phyloP scores from a whole-genome alignment of 2,329 filamentous ascomycete genomes.

The Clonostachys byssicola region DNA sequence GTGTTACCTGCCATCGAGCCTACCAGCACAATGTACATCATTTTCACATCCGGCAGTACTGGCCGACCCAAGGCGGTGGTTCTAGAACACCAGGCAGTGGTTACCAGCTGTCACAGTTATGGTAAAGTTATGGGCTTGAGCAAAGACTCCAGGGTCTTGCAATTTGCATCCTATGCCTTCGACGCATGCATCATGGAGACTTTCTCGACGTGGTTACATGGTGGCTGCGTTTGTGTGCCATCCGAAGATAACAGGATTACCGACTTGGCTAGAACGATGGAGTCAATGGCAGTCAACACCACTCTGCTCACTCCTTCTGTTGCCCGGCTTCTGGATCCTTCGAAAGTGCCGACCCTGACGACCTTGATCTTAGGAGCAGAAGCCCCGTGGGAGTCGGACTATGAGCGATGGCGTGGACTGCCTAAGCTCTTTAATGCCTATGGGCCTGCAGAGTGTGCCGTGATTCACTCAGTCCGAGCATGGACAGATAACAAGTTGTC shows the following conservation, averaged over 20 bases:
- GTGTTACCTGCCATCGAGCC: background rate
- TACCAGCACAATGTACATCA: conserved; percentile 10
- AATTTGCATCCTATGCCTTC: conserved; percentile 1
- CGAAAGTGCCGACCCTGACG: background rate
- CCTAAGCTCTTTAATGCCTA: background rate
- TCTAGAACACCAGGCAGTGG: conserved; percentile 6
- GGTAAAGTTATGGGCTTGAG: background rate
- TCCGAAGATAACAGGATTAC: conserved; percentile 7
- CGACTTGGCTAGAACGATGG: conserved; percentile 6
- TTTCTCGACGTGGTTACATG: background rate
- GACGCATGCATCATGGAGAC: conserved; percentile 1
- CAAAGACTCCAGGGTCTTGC: background rate
- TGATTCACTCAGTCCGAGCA: conserved; percentile 10
- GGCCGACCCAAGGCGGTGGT: conserved; percentile 13
- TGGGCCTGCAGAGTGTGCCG: conserved; percentile 1
- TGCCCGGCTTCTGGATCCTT: conserved; percentile 1
- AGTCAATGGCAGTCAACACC: conserved; percentile 5
- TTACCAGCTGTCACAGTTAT: background rate
- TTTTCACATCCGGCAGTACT: conserved; percentile 8
- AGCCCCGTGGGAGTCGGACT: background rate
- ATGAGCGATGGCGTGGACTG: conserved; percentile 15
- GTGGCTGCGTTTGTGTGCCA: conserved; percentile 3
- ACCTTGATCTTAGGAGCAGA: conserved; percentile 8
- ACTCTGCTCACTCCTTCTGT: conserved; percentile 7
- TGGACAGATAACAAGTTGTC: conserved; percentile 16